Percentiles rank a stretch among this genome's conserved stretches.
These are phyloP conservation scores for Parascedosporium putredinis DNA, from an alignment of 2,329 filamentous ascomycete genomes.

Conservation along the genomic window DNA sequence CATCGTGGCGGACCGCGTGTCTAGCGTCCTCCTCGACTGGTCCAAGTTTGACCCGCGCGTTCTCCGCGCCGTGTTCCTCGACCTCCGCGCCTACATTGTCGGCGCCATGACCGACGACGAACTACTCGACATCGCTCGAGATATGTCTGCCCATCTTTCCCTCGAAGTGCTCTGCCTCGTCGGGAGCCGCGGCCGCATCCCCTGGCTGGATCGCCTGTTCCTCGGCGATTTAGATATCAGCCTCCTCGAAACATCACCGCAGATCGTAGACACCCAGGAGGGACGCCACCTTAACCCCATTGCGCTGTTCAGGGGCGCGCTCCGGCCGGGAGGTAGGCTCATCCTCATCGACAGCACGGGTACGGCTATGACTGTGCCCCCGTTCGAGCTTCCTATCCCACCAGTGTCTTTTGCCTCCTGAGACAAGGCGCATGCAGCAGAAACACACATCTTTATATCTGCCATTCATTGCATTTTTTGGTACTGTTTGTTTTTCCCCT, in stretches of 20 bases:
- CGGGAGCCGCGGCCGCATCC: neutral
- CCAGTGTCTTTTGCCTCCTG: neutral
- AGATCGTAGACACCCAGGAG: neutral
- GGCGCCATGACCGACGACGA: neutral
- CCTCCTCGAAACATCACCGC: neutral
- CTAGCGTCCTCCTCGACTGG: neutral
- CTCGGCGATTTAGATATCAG: neutral
- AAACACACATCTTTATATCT: too few relatives aligned
- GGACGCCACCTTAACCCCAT: neutral
- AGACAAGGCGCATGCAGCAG: neutral
- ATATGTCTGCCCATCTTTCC: neutral
- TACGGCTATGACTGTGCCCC: neutral
- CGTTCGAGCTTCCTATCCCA: neutral
- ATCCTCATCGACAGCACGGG: neutral
- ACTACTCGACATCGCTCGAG: neutral
- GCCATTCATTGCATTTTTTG: too few relatives aligned
- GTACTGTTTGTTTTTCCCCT: too few relatives aligned
- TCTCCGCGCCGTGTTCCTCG: conserved; percentile 6
- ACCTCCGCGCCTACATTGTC: neutral
- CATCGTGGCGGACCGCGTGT: neutral
- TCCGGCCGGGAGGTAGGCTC: neutral
- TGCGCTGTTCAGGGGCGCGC: neutral
- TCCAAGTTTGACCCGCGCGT: neutral
- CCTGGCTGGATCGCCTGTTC: neutral
- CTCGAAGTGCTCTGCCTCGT: conserved; percentile 4